A percentile compares a stretch with the other conserved stretches of the same genome.
Conservation (phyloP, 2,329 filamentous ascomycete genomes). For the Aspergillus hiratsukae region DNA sequence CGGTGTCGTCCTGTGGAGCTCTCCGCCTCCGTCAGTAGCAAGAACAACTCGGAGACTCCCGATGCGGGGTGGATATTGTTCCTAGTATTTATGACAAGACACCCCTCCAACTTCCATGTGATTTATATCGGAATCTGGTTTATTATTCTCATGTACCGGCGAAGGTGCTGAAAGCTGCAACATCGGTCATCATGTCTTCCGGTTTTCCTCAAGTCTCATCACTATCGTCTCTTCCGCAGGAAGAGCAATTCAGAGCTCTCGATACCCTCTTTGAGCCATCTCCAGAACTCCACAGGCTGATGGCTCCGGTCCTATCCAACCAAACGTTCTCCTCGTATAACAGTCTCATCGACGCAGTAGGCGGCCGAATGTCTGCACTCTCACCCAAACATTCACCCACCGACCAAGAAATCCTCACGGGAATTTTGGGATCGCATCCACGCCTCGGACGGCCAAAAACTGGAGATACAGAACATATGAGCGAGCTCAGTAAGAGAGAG, state of each 20-base stretch:
- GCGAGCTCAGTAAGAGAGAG: constrained; percentile 72
- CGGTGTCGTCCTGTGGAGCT: constrained; percentile 9
- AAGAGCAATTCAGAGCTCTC: constrained; percentile 53
- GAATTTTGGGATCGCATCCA: constrained; percentile 76
- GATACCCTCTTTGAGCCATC: constrained; percentile 85
- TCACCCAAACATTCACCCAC: constrained; percentile 47
- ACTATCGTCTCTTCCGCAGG: constrained; percentile 54
- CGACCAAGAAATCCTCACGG: constrained; percentile 57
- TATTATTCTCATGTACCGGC: background rate
- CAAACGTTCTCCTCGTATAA: constrained; percentile 62
- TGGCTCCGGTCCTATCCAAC: constrained; percentile 61
- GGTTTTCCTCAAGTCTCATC: constrained; percentile 55
- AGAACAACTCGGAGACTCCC: constrained; percentile 16
- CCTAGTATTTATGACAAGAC: constrained; percentile 1
- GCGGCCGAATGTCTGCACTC: constrained; percentile 58
- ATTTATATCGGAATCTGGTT: background rate
- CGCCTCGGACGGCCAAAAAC: constrained; percentile 62
- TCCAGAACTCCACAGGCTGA: constrained; percentile 65
- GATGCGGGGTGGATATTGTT: constrained; percentile 16
- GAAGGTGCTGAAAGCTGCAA: background rate
- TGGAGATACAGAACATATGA: constrained; percentile 55
- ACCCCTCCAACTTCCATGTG: background rate
- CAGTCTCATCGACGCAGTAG: constrained; percentile 64
- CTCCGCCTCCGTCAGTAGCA: constrained; percentile 13
- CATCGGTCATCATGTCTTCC: constrained; percentile 16